Conservation (phyloP, 176 grass and related monocot genomes). For the Eremochloa ophiuroides region DNA sequence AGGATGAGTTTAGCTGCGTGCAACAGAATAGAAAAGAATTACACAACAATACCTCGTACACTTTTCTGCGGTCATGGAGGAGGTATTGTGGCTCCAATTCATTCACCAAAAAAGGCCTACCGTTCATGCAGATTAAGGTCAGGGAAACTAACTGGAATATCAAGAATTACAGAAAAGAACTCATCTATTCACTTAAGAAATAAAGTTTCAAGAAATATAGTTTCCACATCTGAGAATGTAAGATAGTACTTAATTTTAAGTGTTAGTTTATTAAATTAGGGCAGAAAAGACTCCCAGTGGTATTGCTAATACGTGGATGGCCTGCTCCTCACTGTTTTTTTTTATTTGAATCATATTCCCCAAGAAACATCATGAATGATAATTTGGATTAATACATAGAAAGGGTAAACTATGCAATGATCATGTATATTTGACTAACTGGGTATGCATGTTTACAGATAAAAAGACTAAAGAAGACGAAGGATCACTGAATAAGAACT, state of each 20-base stretch:
- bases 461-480: not conserved
- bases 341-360: not conserved
- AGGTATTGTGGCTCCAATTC: conserved; percentile 91
- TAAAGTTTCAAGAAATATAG: not conserved
- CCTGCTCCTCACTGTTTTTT: not conserved
- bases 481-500: not conserved
- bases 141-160: conserved; percentile 14
- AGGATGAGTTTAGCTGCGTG: conserved; percentile 1
- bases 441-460: not conserved
- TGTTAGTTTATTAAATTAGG: not conserved
- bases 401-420: not conserved
- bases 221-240: not conserved
- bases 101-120: conserved; percentile 93
- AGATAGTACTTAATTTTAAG: not conserved
- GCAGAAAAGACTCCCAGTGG: not conserved
- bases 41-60: conserved; percentile 74
- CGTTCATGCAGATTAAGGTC: conserved; percentile 13
- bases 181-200: not conserved
- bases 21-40: conserved; percentile 25
- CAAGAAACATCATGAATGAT: not conserved
- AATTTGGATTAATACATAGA: not conserved
- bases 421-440: conserved; percentile 4
- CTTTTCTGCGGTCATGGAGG: conserved; percentile 94
- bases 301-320: not conserved
- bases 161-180: conserved; percentile 22